Evolutionary conservation across 371 early-diverging fungal species (phyloP), one percentile per base, ranked within the genome.

Genomic region (Syncephalis plumigaleata): DNA sequence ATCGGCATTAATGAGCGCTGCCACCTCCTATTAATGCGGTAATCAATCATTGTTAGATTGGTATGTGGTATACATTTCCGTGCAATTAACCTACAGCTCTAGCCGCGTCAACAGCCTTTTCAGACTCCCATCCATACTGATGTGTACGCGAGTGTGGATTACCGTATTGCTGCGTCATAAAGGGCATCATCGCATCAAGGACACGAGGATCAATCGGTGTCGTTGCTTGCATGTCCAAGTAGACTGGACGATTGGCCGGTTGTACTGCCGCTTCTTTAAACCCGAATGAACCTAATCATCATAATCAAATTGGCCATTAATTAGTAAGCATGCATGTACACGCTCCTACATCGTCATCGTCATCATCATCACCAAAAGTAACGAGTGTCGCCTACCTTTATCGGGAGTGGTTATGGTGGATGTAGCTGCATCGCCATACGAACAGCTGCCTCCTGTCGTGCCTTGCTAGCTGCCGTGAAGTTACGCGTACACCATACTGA

Each of bases 131-230:
- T 37, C 99, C 99, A 61, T 86, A 97, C 46, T 82, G 71, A 59
- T 99, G 99, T 5, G 98, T 98, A 58, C 98, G 68, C 39, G 94
- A 93, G 58, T 98, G 98, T 45, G 99, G 98, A 64, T 99, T 99
- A 49, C 99, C 99, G 62, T 87, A 98, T 46, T 72, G 68, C 49
- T 87, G 77, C 18, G 91, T 96, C 68, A 87, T 73, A 58, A 83
- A 98, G 16, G 99, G 99, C 55, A 97, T 55, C 99, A 98, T 99
- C 25, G 84, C 83, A 58, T 95, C 95, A 9, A 98, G 67, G 1
- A 97, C 98, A 31, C 99, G 74, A 24, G 98, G 98, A 63, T 99
- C 99, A 44, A 84, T 76, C 18, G 97, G 98, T 20, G 93, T 87
- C 13, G 99, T 99, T 2, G 99, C 95, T 67, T 98, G 95, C 58